A percentile compares a stretch with the other conserved stretches of the same genome.
phyloP scores from a whole-genome alignment of 805 yeast species.

The Limtongia smithiae region DNA sequence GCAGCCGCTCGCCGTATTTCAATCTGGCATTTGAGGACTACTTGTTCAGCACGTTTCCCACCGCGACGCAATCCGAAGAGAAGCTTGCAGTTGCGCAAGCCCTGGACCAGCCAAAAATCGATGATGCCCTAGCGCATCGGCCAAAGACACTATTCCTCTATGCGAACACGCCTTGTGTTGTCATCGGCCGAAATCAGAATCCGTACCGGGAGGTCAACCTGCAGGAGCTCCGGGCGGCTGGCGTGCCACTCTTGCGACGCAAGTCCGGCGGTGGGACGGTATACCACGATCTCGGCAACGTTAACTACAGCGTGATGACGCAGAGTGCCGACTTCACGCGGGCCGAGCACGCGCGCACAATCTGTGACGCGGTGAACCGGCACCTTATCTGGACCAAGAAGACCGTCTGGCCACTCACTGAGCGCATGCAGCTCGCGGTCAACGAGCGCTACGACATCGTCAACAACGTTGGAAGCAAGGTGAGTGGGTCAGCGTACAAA shows the following conservation, averaged over 20 bases:
- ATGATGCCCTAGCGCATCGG: no score
- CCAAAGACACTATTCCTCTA: conserved; percentile 65
- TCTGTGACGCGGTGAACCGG: conserved; percentile 43
- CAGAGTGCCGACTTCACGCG: conserved; percentile 59
- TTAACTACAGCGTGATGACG: conserved; percentile 78
- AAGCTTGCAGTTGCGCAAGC: conserved; percentile 5
- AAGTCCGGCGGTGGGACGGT: conserved; percentile 96
- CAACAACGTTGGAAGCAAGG: conserved; percentile 48
- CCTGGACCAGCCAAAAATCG: no score
- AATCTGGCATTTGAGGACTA: conserved; percentile 82
- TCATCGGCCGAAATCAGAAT: conserved; percentile 92
- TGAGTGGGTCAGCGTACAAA: conserved; percentile 92
- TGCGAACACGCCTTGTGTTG: conserved; percentile 78
- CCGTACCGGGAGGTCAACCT: conserved; percentile 85
- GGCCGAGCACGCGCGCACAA: conserved; percentile 49
- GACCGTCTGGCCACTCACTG: background rate
- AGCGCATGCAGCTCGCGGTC: conserved; percentile 43
- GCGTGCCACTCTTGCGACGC: conserved; percentile 70
- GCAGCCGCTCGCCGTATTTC: conserved; percentile 59
- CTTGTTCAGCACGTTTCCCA: conserved; percentile 65
- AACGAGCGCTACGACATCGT: conserved; percentile 81
- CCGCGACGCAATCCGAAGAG: background rate
- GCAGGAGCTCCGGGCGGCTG: conserved; percentile 46
- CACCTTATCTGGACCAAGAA: conserved; percentile 12
- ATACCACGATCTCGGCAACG: conserved; percentile 87